Evolutionary conservation across 768 basidiomycete species (phyloP).

Genomic region (Suillus alpinus): DNA sequence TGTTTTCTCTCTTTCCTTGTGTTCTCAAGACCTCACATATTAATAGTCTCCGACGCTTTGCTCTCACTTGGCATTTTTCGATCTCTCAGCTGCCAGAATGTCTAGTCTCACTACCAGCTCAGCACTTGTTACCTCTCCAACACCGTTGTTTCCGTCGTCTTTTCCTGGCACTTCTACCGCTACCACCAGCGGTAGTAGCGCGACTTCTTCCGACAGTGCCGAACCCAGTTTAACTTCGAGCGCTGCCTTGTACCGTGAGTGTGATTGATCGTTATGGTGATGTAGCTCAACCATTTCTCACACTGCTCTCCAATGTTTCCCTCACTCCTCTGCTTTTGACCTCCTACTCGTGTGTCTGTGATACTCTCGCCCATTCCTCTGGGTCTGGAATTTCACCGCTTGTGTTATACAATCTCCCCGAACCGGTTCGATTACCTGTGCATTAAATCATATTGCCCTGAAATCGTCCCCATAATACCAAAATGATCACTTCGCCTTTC

Average conservation of each 20-base stretch:
- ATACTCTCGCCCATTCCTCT: neutral
- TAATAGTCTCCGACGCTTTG: slow-evolving; percentile 14
- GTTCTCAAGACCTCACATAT: slow-evolving; percentile 7
- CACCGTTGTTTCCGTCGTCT: neutral
- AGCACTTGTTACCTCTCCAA: neutral
- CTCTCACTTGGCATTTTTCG: slow-evolving; percentile 1
- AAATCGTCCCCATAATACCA: slow-evolving; percentile 4
- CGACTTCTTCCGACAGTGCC: neutral
- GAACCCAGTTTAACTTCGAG: slow-evolving; percentile 12
- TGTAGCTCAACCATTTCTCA: slow-evolving; percentile 12
- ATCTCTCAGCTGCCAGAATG: slow-evolving; percentile 10
- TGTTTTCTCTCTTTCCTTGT: neutral
- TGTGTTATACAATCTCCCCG: neutral
- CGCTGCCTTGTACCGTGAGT: slow-evolving; percentile 29
- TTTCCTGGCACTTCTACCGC: neutral
- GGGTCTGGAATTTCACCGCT: neutral
- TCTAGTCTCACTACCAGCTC: neutral
- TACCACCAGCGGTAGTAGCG: neutral
- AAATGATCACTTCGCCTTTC: slow-evolving; percentile 1
- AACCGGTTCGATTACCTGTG: slow-evolving; percentile 5
- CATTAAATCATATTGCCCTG: slow-evolving; percentile 6
- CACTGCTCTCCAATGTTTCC: slow-evolving; percentile 12
- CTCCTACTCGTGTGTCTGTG: neutral
- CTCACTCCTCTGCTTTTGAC: slow-evolving; percentile 4
- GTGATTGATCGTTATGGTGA: neutral